phyloP scores from a whole-genome alignment of 768 basidiomycete genomes.

The Scleroderma bovista region DNA sequence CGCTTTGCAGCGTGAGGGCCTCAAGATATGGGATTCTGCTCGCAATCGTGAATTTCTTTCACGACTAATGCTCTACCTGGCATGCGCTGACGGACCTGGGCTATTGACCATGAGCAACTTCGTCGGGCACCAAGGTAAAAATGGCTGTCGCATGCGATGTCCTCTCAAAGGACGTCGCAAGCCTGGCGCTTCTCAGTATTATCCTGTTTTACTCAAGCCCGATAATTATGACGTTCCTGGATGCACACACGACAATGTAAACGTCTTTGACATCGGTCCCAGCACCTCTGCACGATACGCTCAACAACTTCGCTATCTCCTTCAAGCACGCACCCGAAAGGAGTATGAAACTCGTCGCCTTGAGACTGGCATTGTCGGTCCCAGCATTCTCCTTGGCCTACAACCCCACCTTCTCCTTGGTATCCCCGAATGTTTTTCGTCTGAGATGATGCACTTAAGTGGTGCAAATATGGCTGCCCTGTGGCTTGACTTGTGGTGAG shows the following conservation, averaged over 20 bases:
- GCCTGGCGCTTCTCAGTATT: slow-evolving; percentile 32
- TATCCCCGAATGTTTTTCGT: slow-evolving; percentile 30
- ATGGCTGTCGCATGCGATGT: slow-evolving; percentile 25
- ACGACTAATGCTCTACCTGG: slow-evolving; percentile 12
- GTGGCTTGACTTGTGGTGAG: slow-evolving; percentile 7
- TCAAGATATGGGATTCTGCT: slow-evolving; percentile 17
- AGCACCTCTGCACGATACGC: neutral
- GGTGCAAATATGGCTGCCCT: slow-evolving; percentile 19
- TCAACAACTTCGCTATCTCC: neutral
- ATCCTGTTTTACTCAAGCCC: slow-evolving; percentile 29
- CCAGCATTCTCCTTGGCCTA: slow-evolving; percentile 34
- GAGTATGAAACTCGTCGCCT: slow-evolving; percentile 20
- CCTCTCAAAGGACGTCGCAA: slow-evolving; percentile 27
- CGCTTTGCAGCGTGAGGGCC: slow-evolving; percentile 14
- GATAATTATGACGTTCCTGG: slow-evolving; percentile 17
- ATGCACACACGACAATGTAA: slow-evolving; percentile 21
- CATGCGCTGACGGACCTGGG: slow-evolving; percentile 31
- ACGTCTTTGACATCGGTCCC: slow-evolving; percentile 7
- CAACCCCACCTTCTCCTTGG: slow-evolving; percentile 12
- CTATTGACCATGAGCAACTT: slow-evolving; percentile 25
- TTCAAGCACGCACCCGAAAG: no score
- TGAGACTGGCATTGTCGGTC: slow-evolving; percentile 31
- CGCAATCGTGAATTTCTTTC: slow-evolving; percentile 2
- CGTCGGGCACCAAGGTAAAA: slow-evolving; percentile 30
- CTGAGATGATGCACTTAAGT: slow-evolving; percentile 39